phyloP scores from a whole-genome alignment of 768 basidiomycete species.

The Podaxis sp. region DNA sequence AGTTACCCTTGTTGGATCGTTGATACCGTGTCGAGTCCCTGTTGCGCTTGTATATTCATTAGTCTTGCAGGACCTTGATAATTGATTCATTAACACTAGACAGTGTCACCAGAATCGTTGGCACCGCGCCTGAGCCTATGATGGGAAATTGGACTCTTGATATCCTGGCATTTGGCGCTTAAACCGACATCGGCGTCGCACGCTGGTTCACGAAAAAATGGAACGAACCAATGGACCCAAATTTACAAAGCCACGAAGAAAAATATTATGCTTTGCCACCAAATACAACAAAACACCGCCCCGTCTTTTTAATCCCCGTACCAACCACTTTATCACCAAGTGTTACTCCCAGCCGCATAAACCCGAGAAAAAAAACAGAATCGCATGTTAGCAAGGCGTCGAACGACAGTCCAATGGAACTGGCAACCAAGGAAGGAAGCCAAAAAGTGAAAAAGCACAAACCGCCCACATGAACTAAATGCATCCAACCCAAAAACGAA shows the following conservation, averaged over 20 bases:
- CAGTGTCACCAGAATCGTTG: too few relatives aligned
- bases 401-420: not conserved
- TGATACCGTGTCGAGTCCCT: too few relatives aligned
- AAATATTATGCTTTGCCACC: not conserved
- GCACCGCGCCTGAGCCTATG: too few relatives aligned
- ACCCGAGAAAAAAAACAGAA: slow-evolving; percentile 24
- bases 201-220: too few relatives aligned
- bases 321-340: slow-evolving; percentile 14
- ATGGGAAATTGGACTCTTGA: too few relatives aligned
- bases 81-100: too few relatives aligned
- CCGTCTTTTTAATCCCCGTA: not conserved
- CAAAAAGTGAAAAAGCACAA: not conserved
- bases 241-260: not conserved
- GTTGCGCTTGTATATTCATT: too few relatives aligned
- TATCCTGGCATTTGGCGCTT: too few relatives aligned
- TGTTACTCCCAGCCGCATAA: slow-evolving; percentile 26
- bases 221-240: not conserved
- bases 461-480: not conserved
- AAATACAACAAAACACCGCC: not conserved
- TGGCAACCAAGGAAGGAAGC: not conserved
- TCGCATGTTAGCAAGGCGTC: not conserved
- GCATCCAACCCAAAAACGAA: not conserved
- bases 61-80: too few relatives aligned
- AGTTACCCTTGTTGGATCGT: too few relatives aligned
- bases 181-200: not conserved